Base-by-base conservation (phyloP, 345 rosid species). In the Arabis alpina region DNA sequence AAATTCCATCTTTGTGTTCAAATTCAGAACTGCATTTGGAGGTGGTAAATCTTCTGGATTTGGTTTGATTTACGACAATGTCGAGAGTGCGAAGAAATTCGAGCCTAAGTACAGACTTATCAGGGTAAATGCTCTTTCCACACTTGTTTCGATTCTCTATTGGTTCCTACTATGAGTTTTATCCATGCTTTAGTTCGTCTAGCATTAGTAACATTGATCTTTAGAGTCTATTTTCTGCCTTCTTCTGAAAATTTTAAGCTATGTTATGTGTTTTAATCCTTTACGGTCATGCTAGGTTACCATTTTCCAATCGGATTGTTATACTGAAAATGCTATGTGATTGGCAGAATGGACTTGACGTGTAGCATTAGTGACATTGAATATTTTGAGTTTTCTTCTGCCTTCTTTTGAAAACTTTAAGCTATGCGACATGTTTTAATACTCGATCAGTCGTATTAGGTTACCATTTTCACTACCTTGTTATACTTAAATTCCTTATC, bases 11-110 rank as follows among this genome's bases (percentile, higher is more conserved):
- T 94, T 94, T 63, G 98, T 92, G 12, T 94, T 92, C 80, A 90
- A 94, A 86, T 94, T 94, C 82, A 80, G 97, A 71, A 94, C 99
- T 30, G 92, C 88, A 56, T 94, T 94, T 79, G 99, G 99, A 64
- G 99, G 99, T 66, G 99, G 99, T 23, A 94, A 94, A 76, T 94
- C 99, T 10, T 89, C 98, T 1, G 99, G 99, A 0, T 94, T 94
- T 70, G 99, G 99, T 37, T 80, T 94, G 85, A 94, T 94, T 36
- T 94, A 94, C 32, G 99, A 94, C 47, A 61, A 84, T 8, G 93
- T 92, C 15, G 98, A 92, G 64, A 88, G 74, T 56, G 99, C 99
- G 0, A 94, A 94, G 89, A 94, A 92, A 71, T 94, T 76, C 8
- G 98, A 94, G 73, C 99, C 99, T 48, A 94, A 94, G 66, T 92